Percentiles rank a stretch among this genome's conserved stretches.
phyloP scores from a whole-genome alignment of 1,284 basidiomycete genomes.

The Vanrija sp. region DNA sequence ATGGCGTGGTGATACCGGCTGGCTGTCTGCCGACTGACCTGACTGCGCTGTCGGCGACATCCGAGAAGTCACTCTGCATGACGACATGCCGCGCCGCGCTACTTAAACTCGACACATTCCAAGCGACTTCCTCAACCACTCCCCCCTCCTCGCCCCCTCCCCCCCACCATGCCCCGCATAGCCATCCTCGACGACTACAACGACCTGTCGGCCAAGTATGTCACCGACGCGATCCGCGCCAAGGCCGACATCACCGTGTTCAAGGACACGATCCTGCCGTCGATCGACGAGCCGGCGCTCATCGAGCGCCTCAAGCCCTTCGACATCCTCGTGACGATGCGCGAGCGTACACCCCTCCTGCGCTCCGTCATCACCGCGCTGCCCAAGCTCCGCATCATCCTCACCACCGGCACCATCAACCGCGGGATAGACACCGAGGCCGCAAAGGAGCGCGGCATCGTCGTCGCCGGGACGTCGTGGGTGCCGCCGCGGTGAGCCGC shows the following conservation, averaged over 20 bases:
- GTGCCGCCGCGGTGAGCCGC: slow-evolving; percentile 14
- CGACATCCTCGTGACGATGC: slow-evolving; percentile 62
- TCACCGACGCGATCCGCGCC: background rate
- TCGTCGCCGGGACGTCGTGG: slow-evolving; percentile 56
- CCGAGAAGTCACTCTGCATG: no score
- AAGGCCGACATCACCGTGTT: slow-evolving; percentile 42
- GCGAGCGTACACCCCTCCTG: slow-evolving; percentile 61
- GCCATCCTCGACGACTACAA: slow-evolving; percentile 66
- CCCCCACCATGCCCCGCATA: slow-evolving; percentile 26
- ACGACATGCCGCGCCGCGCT: no score
- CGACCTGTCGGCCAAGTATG: slow-evolving; percentile 52
- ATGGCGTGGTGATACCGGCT: no score
- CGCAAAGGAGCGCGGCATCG: slow-evolving; percentile 54
- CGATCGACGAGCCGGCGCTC: slow-evolving; percentile 35
- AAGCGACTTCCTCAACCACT: no score
- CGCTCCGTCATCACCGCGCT: slow-evolving; percentile 55
- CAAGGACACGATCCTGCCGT: slow-evolving; percentile 52
- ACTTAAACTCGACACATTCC: no score
- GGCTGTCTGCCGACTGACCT: no score
- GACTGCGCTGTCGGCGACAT: no score
- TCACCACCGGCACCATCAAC: slow-evolving; percentile 59
- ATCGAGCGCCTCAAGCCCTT: slow-evolving; percentile 55
- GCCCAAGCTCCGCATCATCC: slow-evolving; percentile 58
- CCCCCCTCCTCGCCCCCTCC: no score
- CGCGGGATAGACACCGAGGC: slow-evolving; percentile 51